A percentile compares a stretch with the other conserved stretches of the same genome.
These are phyloP conservation scores for Candida nitratophila DNA, from an alignment of 805 yeast species.

Conservation along the genomic window DNA sequence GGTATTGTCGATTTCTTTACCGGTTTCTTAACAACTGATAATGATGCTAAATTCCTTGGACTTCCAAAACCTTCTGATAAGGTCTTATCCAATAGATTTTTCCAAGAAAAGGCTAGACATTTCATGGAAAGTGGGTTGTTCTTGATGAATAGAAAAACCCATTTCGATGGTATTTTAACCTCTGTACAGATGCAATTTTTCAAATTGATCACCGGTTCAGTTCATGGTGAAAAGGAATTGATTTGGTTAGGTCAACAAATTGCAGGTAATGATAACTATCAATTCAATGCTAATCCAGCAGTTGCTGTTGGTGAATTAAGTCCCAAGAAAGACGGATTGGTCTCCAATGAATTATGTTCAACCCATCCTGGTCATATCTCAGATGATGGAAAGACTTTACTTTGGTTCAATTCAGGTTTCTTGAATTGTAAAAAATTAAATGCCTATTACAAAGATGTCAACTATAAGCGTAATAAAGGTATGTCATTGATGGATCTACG, in stretches of 20 bases:
- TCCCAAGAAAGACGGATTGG: constrained; percentile 15
- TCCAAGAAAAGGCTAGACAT: constrained; percentile 34
- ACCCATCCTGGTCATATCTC: constrained; percentile 58
- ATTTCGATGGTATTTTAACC: constrained; percentile 41
- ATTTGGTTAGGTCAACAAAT: constrained; percentile 65
- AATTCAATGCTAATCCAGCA: constrained; percentile 46
- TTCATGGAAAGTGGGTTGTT: constrained; percentile 45
- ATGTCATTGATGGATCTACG: constrained; percentile 23
- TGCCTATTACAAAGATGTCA: constrained; percentile 31
- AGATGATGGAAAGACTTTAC: constrained; percentile 41
- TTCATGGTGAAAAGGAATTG: constrained; percentile 77
- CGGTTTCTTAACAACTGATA: constrained; percentile 38
- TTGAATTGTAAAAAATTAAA: constrained; percentile 46
- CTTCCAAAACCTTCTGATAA: constrained; percentile 30
- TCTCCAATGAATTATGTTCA: constrained; percentile 42
- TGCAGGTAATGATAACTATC: constrained; percentile 47
- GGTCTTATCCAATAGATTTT: constrained; percentile 31
- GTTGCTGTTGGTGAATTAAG: constrained; percentile 44
- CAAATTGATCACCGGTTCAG: constrained; percentile 37
- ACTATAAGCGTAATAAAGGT: constrained; percentile 21
- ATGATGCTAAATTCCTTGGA: constrained; percentile 32
- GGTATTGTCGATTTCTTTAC: constrained; percentile 37
- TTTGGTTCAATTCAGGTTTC: constrained; percentile 72
- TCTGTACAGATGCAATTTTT: constrained; percentile 36
- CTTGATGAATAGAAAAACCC: constrained; percentile 38